Conservation (phyloP, 805 yeast genomes). For the Kazachstania viticola region DNA sequence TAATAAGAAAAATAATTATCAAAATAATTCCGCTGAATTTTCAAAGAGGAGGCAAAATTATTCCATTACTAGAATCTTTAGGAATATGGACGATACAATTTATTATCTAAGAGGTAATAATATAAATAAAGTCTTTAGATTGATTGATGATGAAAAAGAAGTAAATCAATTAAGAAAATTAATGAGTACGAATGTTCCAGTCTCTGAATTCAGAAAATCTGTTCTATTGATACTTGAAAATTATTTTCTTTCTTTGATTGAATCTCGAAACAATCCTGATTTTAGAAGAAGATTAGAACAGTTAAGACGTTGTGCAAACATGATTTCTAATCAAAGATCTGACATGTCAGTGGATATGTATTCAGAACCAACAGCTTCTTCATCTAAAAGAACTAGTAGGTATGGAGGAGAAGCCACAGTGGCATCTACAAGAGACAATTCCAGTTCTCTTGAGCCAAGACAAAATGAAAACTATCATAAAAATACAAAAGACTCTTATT, state of each 20-base stretch:
- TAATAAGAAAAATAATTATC: background rate
- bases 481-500: too few species aligned
- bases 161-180: slow-evolving; percentile 5
- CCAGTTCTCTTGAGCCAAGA: too few species aligned
- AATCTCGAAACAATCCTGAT: slow-evolving; percentile 9
- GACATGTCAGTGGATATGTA: slow-evolving; percentile 6
- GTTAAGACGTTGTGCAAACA: slow-evolving; percentile 3
- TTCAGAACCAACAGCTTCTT: slow-evolving; percentile 4
- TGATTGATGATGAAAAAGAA: slow-evolving; percentile 8
- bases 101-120: slow-evolving; percentile 9
- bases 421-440: too few species aligned
- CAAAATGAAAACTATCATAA: too few species aligned
- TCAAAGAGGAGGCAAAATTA: slow-evolving; percentile 1
- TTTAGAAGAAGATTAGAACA: slow-evolving; percentile 6
- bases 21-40: too few species aligned
- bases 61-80: slow-evolving; percentile 11
- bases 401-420: too few species aligned
- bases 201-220: slow-evolving; percentile 6
- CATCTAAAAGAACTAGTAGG: slow-evolving; percentile 10
- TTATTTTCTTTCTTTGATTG: slow-evolving; percentile 9
- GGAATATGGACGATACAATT: slow-evolving; percentile 13
- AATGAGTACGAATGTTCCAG: slow-evolving; percentile 3
- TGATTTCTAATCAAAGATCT: slow-evolving; percentile 3
- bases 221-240: slow-evolving; percentile 5
- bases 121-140: slow-evolving; percentile 6